phyloP scores from a whole-genome alignment of 768 basidiomycete species.

The Naganishia kalamii region DNA sequence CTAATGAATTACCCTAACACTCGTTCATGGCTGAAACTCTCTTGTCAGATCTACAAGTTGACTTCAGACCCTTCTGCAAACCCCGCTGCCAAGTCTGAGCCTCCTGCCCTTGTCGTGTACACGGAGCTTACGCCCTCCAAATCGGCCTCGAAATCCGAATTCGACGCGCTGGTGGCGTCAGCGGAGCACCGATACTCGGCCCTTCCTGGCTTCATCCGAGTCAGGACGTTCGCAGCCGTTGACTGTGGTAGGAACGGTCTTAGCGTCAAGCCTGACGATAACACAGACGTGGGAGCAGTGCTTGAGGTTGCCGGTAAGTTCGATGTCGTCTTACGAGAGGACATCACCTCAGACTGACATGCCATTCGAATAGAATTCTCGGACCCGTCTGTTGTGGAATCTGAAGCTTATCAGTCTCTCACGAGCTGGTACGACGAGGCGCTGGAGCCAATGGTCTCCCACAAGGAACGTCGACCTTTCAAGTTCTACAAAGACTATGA shows the following conservation, averaged over 20 bases:
- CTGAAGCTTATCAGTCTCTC: slow-evolving; percentile 7
- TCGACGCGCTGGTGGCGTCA: slow-evolving; percentile 9
- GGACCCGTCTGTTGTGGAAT: not conserved
- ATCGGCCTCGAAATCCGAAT: slow-evolving; percentile 4
- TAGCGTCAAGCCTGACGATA: slow-evolving; percentile 2
- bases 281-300: slow-evolving; percentile 11
- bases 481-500: slow-evolving; percentile 23
- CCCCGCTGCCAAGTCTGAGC: slow-evolving; percentile 12
- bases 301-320: slow-evolving; percentile 16
- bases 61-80: slow-evolving; percentile 5
- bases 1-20: not conserved
- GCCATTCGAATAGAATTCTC: slow-evolving; percentile 18
- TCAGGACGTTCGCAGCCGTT: slow-evolving; percentile 9
- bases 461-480: slow-evolving; percentile 13
- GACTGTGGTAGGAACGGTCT: slow-evolving; percentile 16
- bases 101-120: slow-evolving; percentile 18
- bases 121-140: slow-evolving; percentile 13
- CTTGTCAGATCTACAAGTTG: slow-evolving; percentile 25
- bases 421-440: slow-evolving; percentile 14
- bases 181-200: slow-evolving; percentile 10
- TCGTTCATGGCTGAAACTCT: too few species aligned
- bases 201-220: slow-evolving; percentile 22
- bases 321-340: not conserved
- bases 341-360: not conserved
- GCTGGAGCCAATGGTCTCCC: slow-evolving; percentile 15